Evolutionary conservation across 2,329 filamentous ascomycete genomes (phyloP).

Genomic region (Penicillium occitanis): DNA sequence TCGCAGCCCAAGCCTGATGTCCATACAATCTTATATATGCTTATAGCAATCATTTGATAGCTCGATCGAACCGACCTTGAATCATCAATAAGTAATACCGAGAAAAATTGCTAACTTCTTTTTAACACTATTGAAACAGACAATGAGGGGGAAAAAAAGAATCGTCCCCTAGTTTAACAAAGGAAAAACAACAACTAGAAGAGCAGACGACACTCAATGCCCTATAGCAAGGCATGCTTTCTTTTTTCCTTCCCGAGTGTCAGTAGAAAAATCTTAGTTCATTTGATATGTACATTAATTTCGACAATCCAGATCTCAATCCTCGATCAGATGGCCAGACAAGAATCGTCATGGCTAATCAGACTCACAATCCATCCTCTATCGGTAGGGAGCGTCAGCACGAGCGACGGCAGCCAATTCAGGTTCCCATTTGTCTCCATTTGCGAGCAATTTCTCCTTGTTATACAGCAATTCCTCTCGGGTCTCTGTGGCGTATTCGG

Average conservation of each 20-base stretch:
- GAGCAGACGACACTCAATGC: slow-evolving; percentile 1
- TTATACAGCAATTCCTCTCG: slow-evolving; percentile 96
- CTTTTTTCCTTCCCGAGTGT: not conserved
- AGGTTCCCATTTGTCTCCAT: slow-evolving; percentile 97
- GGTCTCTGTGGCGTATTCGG: slow-evolving; percentile 72
- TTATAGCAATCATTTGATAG: not conserved
- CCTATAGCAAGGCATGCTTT: not conserved
- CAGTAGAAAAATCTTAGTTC: slow-evolving; percentile 1
- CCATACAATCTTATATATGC: not conserved
- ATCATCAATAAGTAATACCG: not conserved
- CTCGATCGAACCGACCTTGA: not conserved
- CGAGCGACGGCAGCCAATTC: slow-evolving; percentile 89
- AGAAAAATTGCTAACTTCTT: not conserved
- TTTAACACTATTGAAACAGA: slow-evolving; percentile 6
- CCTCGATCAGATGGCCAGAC: not conserved
- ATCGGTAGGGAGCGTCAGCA: slow-evolving; percentile 90
- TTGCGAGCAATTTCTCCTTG: slow-evolving; percentile 88
- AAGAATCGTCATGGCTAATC: not conserved
- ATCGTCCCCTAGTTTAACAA: slow-evolving; percentile 17
- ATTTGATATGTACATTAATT: slow-evolving; percentile 14
- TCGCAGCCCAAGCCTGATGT: no score
- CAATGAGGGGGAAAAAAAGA: slow-evolving; percentile 13
- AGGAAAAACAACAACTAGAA: slow-evolving; percentile 4
- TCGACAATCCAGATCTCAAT: not conserved
- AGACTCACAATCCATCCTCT: slow-evolving; percentile 30